Percentiles rank a stretch among this genome's conserved stretches.
Conservation (phyloP, 345 rosid species). For the Eucalyptus globulus region DNA sequence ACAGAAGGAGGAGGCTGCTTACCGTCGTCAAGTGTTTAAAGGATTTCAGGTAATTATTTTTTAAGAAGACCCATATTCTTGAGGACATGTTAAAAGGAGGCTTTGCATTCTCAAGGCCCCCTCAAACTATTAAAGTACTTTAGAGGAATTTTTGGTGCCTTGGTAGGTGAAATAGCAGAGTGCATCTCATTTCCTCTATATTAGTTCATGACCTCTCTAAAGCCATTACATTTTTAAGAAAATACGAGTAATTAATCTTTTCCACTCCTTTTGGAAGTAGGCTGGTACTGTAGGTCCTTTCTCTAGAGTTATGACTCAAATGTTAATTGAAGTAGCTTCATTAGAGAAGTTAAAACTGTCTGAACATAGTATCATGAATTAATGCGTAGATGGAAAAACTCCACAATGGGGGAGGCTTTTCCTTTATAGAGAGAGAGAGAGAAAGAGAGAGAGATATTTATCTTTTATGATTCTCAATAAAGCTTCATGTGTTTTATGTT, state of each 20-base stretch:
- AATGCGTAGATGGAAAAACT: not conserved
- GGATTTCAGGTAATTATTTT: conserved; percentile 69
- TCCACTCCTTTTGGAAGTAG: not conserved
- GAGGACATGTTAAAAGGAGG: not conserved
- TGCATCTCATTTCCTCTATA: not conserved
- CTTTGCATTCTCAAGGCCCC: not conserved
- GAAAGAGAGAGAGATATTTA: not conserved
- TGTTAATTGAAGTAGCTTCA: not conserved
- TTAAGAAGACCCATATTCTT: not conserved
- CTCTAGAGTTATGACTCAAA: not conserved
- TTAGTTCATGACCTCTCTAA: not conserved
- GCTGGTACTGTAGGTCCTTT: not conserved
- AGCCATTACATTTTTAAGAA: not conserved
- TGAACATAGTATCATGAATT: not conserved
- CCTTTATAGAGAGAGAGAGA: not conserved
- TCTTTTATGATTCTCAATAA: not conserved
- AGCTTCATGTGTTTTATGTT: not conserved
- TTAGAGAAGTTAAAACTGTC: not conserved
- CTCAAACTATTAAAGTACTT: not conserved
- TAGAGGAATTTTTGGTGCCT: not conserved
- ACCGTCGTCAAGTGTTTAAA: conserved; percentile 64
- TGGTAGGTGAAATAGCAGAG: not conserved
- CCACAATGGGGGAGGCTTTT: not conserved
- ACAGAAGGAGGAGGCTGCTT: conserved; percentile 91
- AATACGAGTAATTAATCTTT: not conserved